phyloP scores from a whole-genome alignment of 2,329 filamentous ascomycete genomes.

The Fusarium bulbicola region DNA sequence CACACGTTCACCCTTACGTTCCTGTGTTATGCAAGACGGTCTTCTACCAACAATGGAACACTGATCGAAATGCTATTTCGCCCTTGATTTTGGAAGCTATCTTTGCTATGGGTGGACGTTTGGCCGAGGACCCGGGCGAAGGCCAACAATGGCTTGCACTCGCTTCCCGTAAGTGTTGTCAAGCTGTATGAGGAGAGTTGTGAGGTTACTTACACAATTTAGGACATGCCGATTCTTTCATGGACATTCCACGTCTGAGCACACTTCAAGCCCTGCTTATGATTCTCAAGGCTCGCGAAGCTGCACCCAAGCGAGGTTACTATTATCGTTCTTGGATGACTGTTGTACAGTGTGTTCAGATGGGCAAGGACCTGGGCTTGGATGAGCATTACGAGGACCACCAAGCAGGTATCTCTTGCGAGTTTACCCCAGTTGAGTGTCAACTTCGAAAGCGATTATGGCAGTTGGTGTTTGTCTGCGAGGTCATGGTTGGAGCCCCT shows the following conservation, averaged over 20 bases:
- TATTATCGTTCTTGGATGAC: conserved; percentile 99
- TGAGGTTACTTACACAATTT: conserved; percentile 30
- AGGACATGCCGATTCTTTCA: conserved; percentile 93
- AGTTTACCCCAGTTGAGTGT: conserved; percentile 76
- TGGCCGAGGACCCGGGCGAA: conserved; percentile 84
- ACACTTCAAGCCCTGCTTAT: conserved; percentile 91
- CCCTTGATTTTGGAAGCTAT: conserved; percentile 89
- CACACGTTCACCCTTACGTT: conserved; percentile 90
- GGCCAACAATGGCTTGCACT: conserved; percentile 94
- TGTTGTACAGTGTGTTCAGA: conserved; percentile 88
- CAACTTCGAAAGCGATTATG: conserved; percentile 86
- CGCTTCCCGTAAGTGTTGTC: conserved; percentile 72
- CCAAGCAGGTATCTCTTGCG: conserved; percentile 75
- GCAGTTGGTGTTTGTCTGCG: conserved; percentile 86
- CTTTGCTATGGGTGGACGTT: conserved; percentile 86
- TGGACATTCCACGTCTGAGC: conserved; percentile 89
- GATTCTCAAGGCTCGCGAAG: conserved; percentile 88
- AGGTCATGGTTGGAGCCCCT: conserved; percentile 92
- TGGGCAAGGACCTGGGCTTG: conserved; percentile 90
- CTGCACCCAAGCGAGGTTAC: conserved; percentile 91
- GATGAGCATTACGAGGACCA: conserved; percentile 88
- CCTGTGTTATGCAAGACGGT: conserved; percentile 84
- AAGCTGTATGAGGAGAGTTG: not conserved
- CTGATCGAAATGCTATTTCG: conserved; percentile 83
- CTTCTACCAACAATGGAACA: conserved; percentile 91